phyloP scores from a whole-genome alignment of 2,329 filamentous ascomycete genomes.

The Venturia carpophila region DNA sequence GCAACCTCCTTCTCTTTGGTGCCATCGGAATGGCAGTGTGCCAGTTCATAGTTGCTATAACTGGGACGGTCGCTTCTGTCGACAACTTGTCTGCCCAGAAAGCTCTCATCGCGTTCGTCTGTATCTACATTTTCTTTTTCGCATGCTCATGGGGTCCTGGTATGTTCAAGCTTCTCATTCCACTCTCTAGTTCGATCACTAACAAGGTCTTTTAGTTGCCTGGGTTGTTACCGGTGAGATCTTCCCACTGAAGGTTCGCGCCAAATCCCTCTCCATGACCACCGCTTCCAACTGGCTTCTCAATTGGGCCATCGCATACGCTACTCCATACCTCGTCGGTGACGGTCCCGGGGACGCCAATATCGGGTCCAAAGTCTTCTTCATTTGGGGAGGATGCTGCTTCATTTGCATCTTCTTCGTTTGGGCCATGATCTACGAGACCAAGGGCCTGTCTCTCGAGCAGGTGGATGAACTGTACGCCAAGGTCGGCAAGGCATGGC shows the following conservation, averaged over 20 bases:
- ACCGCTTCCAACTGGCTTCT: constrained; percentile 50
- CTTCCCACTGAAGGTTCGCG: constrained; percentile 39
- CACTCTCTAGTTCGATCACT: constrained; percentile 48
- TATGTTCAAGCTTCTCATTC: constrained; percentile 73
- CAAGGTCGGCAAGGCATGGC: constrained; percentile 61
- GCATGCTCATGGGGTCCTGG: constrained; percentile 59
- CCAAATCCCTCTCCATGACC: constrained; percentile 42
- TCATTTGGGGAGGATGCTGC: constrained; percentile 47
- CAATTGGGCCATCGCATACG: constrained; percentile 61
- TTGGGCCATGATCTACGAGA: constrained; percentile 68
- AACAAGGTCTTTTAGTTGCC: constrained; percentile 26
- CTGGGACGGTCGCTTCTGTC: constrained; percentile 31
- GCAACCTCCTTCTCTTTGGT: constrained; percentile 69
- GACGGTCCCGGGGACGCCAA: constrained; percentile 56
- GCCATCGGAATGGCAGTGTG: constrained; percentile 75
- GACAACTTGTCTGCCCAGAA: constrained; percentile 29
- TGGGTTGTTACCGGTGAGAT: constrained; percentile 59
- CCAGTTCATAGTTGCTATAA: constrained; percentile 45
- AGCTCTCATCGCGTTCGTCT: constrained; percentile 39
- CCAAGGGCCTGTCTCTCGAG: constrained; percentile 66
- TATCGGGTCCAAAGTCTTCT: constrained; percentile 48
- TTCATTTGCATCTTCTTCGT: constrained; percentile 55
- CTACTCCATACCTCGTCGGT: constrained; percentile 70
- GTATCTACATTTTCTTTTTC: constrained; percentile 73
- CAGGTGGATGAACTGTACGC: constrained; percentile 76